phyloP scores from a whole-genome alignment of 129 eudicot species.

The sunflower (Helianthus annuus) region HanXRQr2.0-SUNRISE NC_035435.2:17626200-17626699 shows the following conservation, averaged over 20 bases:
- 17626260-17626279: conserved; percentile 25
- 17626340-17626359: conserved; percentile 42
- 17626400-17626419: conserved; percentile 32
- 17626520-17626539: neutral
- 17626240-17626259: conserved; percentile 29
- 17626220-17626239: conserved; percentile 22
- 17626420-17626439: no score
- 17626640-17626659: neutral
- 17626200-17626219: conserved; percentile 25
- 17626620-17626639: conserved; percentile 17
- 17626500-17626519: neutral
- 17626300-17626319: conserved; percentile 15
- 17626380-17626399: conserved; percentile 30
- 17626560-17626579: conserved; percentile 28
- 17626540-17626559: neutral
- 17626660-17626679: neutral
- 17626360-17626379: conserved; percentile 47
- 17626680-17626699: conserved; percentile 21
- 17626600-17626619: conserved; percentile 2
- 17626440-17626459: no score
- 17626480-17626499: no score
- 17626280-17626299: conserved; percentile 20
- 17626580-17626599: conserved; percentile 18
- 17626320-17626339: conserved; percentile 23
- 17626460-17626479: no score